A percentile compares a stretch with the other conserved stretches of the same genome.
These are phyloP conservation scores for Termitomyces sp. DNA, from an alignment of 768 basidiomycete genomes.

Conservation along the genomic window DNA sequence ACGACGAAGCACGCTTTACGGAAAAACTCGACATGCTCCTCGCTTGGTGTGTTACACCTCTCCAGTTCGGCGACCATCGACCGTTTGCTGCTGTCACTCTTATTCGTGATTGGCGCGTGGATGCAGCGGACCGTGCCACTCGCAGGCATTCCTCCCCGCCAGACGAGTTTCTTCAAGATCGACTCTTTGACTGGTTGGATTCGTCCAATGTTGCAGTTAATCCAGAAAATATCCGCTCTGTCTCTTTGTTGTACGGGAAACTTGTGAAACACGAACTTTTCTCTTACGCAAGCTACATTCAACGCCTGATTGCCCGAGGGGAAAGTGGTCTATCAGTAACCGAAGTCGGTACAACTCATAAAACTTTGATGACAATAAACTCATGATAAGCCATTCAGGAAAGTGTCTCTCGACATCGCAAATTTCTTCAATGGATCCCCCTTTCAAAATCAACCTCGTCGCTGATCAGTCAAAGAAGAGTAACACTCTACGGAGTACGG, in stretches of 20 bases:
- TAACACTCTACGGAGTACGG: slow-evolving; percentile 64
- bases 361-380: slow-evolving; percentile 7
- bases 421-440: slow-evolving; percentile 70
- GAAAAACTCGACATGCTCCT: slow-evolving; percentile 70
- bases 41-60: slow-evolving; percentile 75
- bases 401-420: slow-evolving; percentile 56
- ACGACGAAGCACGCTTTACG: slow-evolving; percentile 42
- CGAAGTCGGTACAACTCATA: slow-evolving; percentile 36
- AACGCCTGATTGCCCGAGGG: slow-evolving; percentile 76
- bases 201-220: slow-evolving; percentile 57
- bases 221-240: slow-evolving; percentile 45
- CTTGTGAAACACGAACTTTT: slow-evolving; percentile 68
- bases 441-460: slow-evolving; percentile 55
- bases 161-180: slow-evolving; percentile 64
- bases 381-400: slow-evolving; percentile 25
- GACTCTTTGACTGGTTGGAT: slow-evolving; percentile 81
- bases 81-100: slow-evolving; percentile 71
- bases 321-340: slow-evolving; percentile 53
- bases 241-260: slow-evolving; percentile 67
- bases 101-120: slow-evolving; percentile 57
- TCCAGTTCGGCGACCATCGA: slow-evolving; percentile 81
- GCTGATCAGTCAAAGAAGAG: slow-evolving; percentile 62
- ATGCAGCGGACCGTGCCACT: slow-evolving; percentile 55
- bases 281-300: slow-evolving; percentile 70
- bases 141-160: slow-evolving; percentile 58